These are phyloP conservation scores for Scheffersomyces coipomensis DNA, from an alignment of 805 yeast genomes.

Conservation along the genomic window DNA sequence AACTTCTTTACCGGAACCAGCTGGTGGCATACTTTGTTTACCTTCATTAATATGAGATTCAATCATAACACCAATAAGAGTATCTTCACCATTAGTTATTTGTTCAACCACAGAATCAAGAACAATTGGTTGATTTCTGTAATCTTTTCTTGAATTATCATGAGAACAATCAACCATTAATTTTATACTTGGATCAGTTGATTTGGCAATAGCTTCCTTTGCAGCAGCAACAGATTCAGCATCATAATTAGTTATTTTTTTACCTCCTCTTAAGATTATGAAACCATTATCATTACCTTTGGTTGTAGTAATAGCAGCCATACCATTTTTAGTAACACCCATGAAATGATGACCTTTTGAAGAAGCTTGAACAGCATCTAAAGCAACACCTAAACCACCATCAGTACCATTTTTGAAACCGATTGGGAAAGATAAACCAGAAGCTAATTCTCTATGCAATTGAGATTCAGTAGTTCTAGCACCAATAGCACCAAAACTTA, in stretches of 20 bases:
- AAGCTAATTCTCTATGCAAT: conserved; percentile 94
- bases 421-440: conserved; percentile 97
- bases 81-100: conserved; percentile 73
- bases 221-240: conserved; percentile 73
- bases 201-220: conserved; percentile 55
- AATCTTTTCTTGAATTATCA: conserved; percentile 94
- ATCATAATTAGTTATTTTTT: conserved; percentile 90
- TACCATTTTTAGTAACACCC: conserved; percentile 96
- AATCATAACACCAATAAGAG: conserved; percentile 91
- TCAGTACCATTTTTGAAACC: conserved; percentile 99
- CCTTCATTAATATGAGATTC: conserved; percentile 93
- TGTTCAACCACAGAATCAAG: conserved; percentile 79
- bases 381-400: conserved; percentile 87
- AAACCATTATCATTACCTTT: conserved; percentile 94
- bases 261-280: conserved; percentile 95
- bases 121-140: conserved; percentile 94
- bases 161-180: conserved; percentile 98
- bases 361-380: conserved; percentile 93
- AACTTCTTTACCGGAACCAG: conserved; percentile 48
- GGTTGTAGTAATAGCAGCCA: conserved; percentile 94
- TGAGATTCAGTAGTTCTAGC: conserved; percentile 99
- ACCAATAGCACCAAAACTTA: conserved; percentile 96
- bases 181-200: conserved; percentile 48
- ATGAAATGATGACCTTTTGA: conserved; percentile 90
- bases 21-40: conserved; percentile 73